Conservation (phyloP, 495 filamentous ascomycete species). For the Lasiosphaeria miniovina region DNA sequence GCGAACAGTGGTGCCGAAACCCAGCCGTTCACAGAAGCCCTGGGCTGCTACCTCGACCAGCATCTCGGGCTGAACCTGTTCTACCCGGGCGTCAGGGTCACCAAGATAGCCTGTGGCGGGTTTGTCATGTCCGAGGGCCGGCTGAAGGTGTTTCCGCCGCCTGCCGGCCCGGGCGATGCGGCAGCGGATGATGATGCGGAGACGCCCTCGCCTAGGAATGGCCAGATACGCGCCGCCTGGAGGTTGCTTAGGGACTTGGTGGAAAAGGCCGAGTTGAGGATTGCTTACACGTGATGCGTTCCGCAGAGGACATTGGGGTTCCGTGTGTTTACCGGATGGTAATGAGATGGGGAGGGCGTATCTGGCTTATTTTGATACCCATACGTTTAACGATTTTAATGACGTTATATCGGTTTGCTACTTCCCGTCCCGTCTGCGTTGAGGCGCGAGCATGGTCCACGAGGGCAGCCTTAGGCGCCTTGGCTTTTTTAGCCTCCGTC, state of each 20-base stretch:
- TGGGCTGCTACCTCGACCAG: constrained; percentile 38
- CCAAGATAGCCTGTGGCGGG: constrained; percentile 42
- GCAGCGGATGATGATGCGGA: background rate
- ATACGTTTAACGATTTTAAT: too few relatives aligned
- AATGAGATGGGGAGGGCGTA: too few relatives aligned
- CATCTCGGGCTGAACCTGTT: constrained; percentile 44
- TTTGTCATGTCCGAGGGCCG: constrained; percentile 44
- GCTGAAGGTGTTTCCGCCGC: constrained; percentile 40
- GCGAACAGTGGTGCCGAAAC: constrained; percentile 2
- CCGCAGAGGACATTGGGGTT: too few relatives aligned
- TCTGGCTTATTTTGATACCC: too few relatives aligned
- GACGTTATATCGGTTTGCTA: too few relatives aligned
- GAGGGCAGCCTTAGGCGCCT: too few relatives aligned
- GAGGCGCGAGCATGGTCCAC: too few relatives aligned
- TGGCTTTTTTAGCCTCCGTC: too few relatives aligned
- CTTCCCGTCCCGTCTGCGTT: too few relatives aligned
- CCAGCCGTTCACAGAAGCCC: constrained; percentile 44
- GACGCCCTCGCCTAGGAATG: background rate
- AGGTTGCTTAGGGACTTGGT: constrained; percentile 19
- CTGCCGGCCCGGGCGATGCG: background rate
- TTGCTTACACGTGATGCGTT: background rate
- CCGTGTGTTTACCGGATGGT: too few relatives aligned
- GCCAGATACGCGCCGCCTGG: constrained; percentile 8
- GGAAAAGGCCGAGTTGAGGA: constrained; percentile 14
- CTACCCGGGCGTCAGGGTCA: constrained; percentile 42